Conservation (phyloP, 2,329 filamentous ascomycete species). For the Trichoderma guizhouense region DNA sequence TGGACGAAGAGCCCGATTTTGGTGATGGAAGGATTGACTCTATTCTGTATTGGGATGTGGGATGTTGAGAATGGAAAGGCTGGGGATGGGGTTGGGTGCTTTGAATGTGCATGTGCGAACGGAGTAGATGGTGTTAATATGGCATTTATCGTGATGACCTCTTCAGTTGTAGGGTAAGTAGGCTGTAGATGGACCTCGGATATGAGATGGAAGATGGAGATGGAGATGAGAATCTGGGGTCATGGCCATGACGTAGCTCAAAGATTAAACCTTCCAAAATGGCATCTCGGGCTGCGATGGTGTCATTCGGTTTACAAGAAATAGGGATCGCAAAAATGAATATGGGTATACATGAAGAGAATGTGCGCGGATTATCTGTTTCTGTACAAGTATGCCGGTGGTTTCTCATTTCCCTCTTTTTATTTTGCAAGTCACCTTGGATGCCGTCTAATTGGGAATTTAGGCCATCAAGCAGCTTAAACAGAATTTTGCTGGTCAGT, state of each 20-base stretch:
- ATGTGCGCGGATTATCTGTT: not conserved
- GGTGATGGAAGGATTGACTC: not conserved
- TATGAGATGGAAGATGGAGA: not conserved
- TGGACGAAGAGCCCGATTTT: not conserved
- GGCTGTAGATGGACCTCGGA: not conserved
- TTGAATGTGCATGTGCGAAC: not conserved
- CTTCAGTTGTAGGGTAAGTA: not conserved
- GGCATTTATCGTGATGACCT: not conserved
- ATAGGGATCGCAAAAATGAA: not conserved
- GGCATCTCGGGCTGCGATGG: not conserved
- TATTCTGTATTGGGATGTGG: not conserved
- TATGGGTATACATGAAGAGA: not conserved
- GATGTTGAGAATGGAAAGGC: not conserved
- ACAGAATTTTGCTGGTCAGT: not conserved
- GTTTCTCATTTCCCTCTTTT: no score
- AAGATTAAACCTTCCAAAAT: not conserved
- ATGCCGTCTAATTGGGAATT: not conserved
- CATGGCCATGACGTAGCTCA: not conserved
- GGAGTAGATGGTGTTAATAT: not conserved
- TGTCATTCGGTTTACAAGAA: not conserved
- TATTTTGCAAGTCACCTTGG: not conserved
- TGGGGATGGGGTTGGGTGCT: not conserved
- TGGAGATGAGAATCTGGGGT: not conserved
- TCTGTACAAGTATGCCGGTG: not conserved
- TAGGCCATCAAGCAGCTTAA: not conserved